Evolutionary conservation across 164 flowering plant species (phyloP).

Genomic region (Nelumbo lutea): DNA sequence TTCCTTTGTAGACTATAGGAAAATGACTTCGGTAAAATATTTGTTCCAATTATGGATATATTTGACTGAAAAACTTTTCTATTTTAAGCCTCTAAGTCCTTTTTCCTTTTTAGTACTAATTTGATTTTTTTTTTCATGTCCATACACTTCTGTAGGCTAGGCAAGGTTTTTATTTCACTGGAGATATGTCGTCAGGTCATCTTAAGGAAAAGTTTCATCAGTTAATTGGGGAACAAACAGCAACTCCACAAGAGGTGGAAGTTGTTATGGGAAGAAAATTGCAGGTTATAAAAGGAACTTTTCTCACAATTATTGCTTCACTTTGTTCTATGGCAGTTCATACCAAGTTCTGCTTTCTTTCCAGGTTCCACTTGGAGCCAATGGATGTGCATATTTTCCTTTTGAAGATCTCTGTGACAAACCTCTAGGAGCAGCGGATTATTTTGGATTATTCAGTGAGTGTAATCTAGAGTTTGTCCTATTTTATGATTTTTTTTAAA

Average conservation of each 20-base stretch:
- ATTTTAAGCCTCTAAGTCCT: not conserved
- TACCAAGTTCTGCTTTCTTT: not conserved
- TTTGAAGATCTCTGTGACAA: constrained; percentile 92
- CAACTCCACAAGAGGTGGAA: constrained; percentile 81
- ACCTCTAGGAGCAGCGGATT: constrained; percentile 98
- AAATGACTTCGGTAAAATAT: constrained; percentile 73
- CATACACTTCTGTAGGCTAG: constrained; percentile 51
- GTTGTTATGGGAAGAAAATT: constrained; percentile 94
- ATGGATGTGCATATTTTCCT: constrained; percentile 88
- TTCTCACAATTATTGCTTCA: not conserved
- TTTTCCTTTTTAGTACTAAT: not conserved
- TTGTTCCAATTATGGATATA: not conserved
- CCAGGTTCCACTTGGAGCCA: constrained; percentile 82
- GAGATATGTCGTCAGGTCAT: constrained; percentile 41
- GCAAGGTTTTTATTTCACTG: constrained; percentile 85
- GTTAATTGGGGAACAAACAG: constrained; percentile 50
- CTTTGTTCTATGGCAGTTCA: not conserved
- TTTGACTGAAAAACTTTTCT: not conserved
- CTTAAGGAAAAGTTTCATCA: constrained; percentile 64
- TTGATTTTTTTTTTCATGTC: constrained; percentile 7
- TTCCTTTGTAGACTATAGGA: constrained; percentile 82
- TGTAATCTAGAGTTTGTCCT: not conserved
- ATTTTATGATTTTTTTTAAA: too few species aligned
- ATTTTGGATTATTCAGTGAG: constrained; percentile 83
- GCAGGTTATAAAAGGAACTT: constrained; percentile 37